Base-by-base conservation (phyloP, 352 stramenopile species). In the Pseudoperonospora humuli region DNA sequence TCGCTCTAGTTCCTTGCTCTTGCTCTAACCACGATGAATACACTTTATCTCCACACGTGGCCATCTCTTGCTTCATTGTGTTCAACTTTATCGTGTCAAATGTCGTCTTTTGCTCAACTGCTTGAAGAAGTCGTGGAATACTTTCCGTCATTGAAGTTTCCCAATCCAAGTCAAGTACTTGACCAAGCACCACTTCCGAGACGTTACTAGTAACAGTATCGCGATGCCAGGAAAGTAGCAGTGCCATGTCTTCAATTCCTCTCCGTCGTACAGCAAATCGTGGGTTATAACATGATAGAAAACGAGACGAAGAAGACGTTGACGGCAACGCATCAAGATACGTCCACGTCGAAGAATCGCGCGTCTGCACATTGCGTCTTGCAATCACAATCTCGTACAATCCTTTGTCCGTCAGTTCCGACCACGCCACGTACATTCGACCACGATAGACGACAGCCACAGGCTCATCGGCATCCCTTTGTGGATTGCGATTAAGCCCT, bases 401-500 rank as follows among this genome's bases (percentile, higher is more conserved):
- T 2, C 65, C 55, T 0, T 45, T 15, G 1, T 32, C 34, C 5
- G 58, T 69, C 34, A 65, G 63, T 32, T 89, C 77, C 0, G 45
- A 44, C 77, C 77, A 90, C 0, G 70, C 55, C 0, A 87, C 36
- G 14, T 79, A 90, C 61, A 90, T 68, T 3, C 54, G 51, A 5
- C 64, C 58, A 13, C 68, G 65, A 50, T 81, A 86, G 8, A 83
- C 62, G 1, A 63, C 45, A 0, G 60, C 56, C 9, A 39, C 42
- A 0, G 75, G 72, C 0, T 80, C 52, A 6, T 57, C 60, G 11
- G 77, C 70, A 33, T 85, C 54, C 37, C 69, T 71, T 0, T 41
- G 19, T 3, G 58, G 54, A 28, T 87, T 50, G 15, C 41, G 47
- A 45, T 90, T 90, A 14, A 90, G 54, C 0, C 77, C 77, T 0